phyloP scores from a whole-genome alignment of 1,139 yeast species.

The Candida sp. region DNA sequence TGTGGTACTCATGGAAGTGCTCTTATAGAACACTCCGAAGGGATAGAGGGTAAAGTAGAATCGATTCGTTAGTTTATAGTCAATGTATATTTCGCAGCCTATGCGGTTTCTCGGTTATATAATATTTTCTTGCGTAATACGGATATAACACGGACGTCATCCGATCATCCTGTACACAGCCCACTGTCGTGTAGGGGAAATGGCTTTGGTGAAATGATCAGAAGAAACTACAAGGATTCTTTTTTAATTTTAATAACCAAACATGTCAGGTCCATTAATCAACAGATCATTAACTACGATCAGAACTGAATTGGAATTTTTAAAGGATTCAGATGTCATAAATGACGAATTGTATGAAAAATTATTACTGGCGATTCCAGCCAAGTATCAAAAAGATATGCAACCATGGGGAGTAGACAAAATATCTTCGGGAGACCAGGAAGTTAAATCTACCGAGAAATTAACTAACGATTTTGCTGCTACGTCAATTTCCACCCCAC shows the following conservation, averaged over 20 bases:
- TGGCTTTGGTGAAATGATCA: neutral
- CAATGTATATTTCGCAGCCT: neutral
- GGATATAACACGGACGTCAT: no score
- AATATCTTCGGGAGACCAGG: conserved; percentile 14
- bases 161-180: no score
- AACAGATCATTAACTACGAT: conserved; percentile 77
- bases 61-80: neutral
- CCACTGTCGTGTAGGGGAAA: neutral
- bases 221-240: neutral
- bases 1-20: conserved; percentile 50
- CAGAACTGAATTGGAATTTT: conserved; percentile 77
- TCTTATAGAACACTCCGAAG: conserved; percentile 57
- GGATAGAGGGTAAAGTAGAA: conserved; percentile 26
- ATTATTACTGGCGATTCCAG: conserved; percentile 54
- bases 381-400: conserved; percentile 52
- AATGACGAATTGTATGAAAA: conserved; percentile 54
- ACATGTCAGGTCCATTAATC: conserved; percentile 57
- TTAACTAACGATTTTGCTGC: conserved; percentile 18
- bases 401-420: conserved; percentile 48
- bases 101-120: no score
- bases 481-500: conserved; percentile 17
- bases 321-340: conserved; percentile 74
- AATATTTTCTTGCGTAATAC: no score
- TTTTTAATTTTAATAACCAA: neutral
- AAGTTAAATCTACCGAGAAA: conserved; percentile 8